These are phyloP conservation scores for Lagenidium sp. DNA, from an alignment of 352 stramenopile species.

Conservation along the genomic window DNA sequence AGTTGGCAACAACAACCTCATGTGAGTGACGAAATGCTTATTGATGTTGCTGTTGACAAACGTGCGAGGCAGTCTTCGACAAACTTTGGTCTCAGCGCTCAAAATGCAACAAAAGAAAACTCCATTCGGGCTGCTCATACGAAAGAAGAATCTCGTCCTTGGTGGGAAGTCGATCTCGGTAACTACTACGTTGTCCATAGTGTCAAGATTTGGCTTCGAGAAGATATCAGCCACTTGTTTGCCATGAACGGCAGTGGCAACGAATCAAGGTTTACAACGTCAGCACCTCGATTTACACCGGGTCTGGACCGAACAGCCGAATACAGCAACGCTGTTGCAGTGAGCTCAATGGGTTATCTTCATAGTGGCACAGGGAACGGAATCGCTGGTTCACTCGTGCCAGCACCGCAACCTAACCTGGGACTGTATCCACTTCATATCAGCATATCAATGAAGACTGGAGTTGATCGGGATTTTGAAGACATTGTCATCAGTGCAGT, in stretches of 20 bases:
- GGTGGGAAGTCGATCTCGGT: slow-evolving; percentile 23
- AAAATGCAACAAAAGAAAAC: slow-evolving; percentile 9
- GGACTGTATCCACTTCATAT: slow-evolving; percentile 40
- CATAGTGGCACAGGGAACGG: slow-evolving; percentile 4
- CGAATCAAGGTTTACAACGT: too few relatives aligned
- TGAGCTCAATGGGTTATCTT: slow-evolving; percentile 8
- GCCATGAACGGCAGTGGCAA: not conserved
- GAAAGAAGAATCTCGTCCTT: slow-evolving; percentile 18
- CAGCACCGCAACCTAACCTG: slow-evolving; percentile 8
- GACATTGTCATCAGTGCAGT: slow-evolving; percentile 46
- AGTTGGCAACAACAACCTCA: slow-evolving; percentile 6
- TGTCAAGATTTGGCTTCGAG: slow-evolving; percentile 19
- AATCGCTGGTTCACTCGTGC: slow-evolving; percentile 1
- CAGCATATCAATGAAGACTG: slow-evolving; percentile 55
- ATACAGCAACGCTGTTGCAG: not conserved
- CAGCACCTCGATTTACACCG: not conserved
- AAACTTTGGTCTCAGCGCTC: slow-evolving; percentile 14
- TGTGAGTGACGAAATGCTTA: slow-evolving; percentile 5
- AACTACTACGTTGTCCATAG: slow-evolving; percentile 23
- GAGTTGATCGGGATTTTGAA: slow-evolving; percentile 40
- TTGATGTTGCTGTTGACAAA: slow-evolving; percentile 16
- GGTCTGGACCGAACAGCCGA: not conserved
- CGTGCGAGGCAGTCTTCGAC: slow-evolving; percentile 20
- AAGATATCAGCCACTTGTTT: slow-evolving; percentile 11
- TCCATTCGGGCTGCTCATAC: slow-evolving; percentile 14